A percentile compares a stretch with the other conserved stretches of the same genome.
Conservation (phyloP, 805 yeast species). For the Zygosaccharomyces kombuchaensis region DNA sequence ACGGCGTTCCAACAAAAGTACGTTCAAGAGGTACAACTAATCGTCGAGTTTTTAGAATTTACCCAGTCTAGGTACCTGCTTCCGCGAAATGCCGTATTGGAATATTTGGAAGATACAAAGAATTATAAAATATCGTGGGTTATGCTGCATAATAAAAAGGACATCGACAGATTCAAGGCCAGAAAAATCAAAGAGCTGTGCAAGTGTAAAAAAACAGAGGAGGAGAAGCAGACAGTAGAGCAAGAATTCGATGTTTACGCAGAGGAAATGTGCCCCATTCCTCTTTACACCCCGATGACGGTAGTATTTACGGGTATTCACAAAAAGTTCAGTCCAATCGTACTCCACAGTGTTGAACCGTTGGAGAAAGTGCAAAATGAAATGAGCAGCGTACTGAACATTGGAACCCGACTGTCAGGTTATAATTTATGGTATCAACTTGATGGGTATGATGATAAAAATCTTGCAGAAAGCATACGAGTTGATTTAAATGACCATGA, state of each 20-base stretch:
- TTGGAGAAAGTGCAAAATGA: conserved; percentile 49
- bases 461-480: conserved; percentile 59
- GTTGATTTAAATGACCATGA: conserved; percentile 53
- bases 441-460: conserved; percentile 68
- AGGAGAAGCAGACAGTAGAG: conserved; percentile 12
- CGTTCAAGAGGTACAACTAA: conserved; percentile 61
- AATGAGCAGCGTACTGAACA: conserved; percentile 58
- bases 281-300: conserved; percentile 57
- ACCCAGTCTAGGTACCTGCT: conserved; percentile 67
- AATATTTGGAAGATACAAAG: conserved; percentile 36
- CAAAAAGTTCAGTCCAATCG: conserved; percentile 54
- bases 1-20: conserved; percentile 78
- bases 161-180: conserved; percentile 22
- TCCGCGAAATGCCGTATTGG: conserved; percentile 75
- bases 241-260: conserved; percentile 23
- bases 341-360: conserved; percentile 61
- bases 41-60: conserved; percentile 81
- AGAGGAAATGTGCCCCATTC: conserved; percentile 38
- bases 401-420: conserved; percentile 57
- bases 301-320: conserved; percentile 65
- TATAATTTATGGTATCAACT: conserved; percentile 80
- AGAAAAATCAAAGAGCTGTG: conserved; percentile 18
- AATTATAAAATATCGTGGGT: conserved; percentile 34
- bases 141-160: conserved; percentile 31
- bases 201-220: conserved; percentile 19